Evolutionary conservation across 257 asterid genomes (phyloP), one percentile per base, ranked within the genome.

Genomic region (Nicotiana otophora): DNA sequence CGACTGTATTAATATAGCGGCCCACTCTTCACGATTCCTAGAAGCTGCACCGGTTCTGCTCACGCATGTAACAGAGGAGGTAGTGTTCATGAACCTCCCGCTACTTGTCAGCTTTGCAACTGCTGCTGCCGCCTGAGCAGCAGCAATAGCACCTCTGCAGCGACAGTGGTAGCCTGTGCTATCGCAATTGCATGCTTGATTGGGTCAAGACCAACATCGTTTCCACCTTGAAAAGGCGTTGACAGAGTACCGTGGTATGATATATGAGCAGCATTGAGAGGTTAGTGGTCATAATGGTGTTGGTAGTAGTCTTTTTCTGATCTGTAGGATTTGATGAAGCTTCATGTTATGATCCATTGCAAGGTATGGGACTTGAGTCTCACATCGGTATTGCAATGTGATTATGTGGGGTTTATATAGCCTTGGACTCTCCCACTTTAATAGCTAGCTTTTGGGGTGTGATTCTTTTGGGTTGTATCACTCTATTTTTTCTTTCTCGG

Each of bases 91-190:
- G 48, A 42, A 23, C 81, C 81, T 83, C 92, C 96, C 94, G 82
- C 91, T 88, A 85, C 88, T 87, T 0, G 89, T 87, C n/a, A 93
- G 91, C 84, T 89, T 87, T 74, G 91, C 97, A 0, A 92, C 97
- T 17, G 86, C 92, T 5, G 92, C 96, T 8, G 93, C 97, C 0
- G 98, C 97, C 10, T 90, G 92, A 36, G 94, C 95, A 0, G 97
- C 93, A 33, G 97, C 93, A 19, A 93, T 93, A 7, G 98, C 94
- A 19, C 98, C 87, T 90, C 97, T 1, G 93, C 97, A 10, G 89
- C 98, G 0, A 90, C 91, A 1, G 92, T 95, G 17, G 93, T 89
- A 70, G 98, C 97, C 10, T 90, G 87, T 17, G 97, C 93, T 60
- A 91, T 91, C 0, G 92, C 93, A 42, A 89, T 83, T n/a, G 96